Evolutionary conservation across 2,329 filamentous ascomycete genomes (phyloP).

Genomic region (Colletotrichum sp.): DNA sequence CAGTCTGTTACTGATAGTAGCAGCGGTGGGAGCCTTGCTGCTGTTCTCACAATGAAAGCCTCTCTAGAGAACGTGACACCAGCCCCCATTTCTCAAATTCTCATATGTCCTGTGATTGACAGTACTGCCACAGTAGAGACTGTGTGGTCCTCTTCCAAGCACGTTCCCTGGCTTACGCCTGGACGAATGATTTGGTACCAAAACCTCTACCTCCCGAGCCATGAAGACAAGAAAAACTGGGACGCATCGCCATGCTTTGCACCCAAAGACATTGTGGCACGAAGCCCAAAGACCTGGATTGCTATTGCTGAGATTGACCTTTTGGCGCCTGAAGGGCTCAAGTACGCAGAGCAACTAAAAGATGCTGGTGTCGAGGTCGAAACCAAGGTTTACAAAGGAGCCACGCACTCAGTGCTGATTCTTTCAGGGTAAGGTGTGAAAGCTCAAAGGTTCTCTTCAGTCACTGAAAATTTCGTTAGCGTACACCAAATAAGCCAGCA

Average conservation of each 20-base stretch:
- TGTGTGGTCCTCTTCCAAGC: constrained; percentile 17
- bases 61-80: background rate
- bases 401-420: constrained; percentile 7
- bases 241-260: constrained; percentile 37
- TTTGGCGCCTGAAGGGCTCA: constrained; percentile 34
- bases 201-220: constrained; percentile 34
- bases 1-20: background rate
- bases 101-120: constrained; percentile 38
- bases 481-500: background rate
- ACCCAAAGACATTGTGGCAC: constrained; percentile 25
- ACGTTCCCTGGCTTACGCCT: constrained; percentile 37
- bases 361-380: background rate
- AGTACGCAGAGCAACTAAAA: constrained; percentile 30
- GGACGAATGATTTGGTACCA: constrained; percentile 40
- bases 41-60: constrained; percentile 23
- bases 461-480: background rate
- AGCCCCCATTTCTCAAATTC: constrained; percentile 11
- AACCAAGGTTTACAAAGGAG: background rate
- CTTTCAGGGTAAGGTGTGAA: background rate
- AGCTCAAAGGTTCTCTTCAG: background rate
- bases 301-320: constrained; percentile 36
- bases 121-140: constrained; percentile 33
- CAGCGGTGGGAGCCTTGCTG: constrained; percentile 24
- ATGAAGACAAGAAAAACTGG: constrained; percentile 28
- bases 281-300: constrained; percentile 34